Conservation (phyloP, 495 filamentous ascomycete species). For the Aspergillus bertholletiae region DNA sequence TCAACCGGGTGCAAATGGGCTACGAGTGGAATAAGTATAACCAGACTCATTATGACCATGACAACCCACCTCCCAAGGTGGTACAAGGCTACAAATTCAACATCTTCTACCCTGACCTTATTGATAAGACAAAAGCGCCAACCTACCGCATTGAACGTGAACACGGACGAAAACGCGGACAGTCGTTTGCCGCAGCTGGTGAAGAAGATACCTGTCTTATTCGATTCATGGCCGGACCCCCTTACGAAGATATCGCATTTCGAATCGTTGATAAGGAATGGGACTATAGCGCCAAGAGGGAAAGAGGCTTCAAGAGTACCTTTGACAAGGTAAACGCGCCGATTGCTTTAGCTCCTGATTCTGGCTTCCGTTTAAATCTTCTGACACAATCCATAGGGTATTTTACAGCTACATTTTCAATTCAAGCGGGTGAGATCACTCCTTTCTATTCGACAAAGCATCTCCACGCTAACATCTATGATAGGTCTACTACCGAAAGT, state of each 20-base stretch:
- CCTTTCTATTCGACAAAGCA: constrained; percentile 2
- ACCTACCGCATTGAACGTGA: constrained; percentile 95
- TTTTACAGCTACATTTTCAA: constrained; percentile 95
- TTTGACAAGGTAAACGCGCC: constrained; percentile 84
- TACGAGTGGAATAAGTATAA: constrained; percentile 99
- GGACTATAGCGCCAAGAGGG: constrained; percentile 95
- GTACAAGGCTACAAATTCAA: constrained; percentile 99
- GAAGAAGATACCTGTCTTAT: constrained; percentile 98
- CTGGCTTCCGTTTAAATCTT: constrained; percentile 11
- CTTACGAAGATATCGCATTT: constrained; percentile 97
- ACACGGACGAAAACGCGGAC: constrained; percentile 78
- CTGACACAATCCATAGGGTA: constrained; percentile 58
- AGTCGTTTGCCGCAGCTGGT: constrained; percentile 92
- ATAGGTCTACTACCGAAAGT: constrained; percentile 68
- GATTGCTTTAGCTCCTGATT: not conserved
- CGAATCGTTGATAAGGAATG: constrained; percentile 98
- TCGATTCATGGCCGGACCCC: constrained; percentile 90
- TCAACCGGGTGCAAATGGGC: constrained; percentile 98
- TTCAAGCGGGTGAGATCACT: constrained; percentile 71
- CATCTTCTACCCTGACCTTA: constrained; percentile 98
- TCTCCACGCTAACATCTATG: constrained; percentile 3
- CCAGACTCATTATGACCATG: constrained; percentile 98
- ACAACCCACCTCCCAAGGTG: constrained; percentile 96
- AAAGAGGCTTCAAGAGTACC: constrained; percentile 91
- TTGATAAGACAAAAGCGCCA: constrained; percentile 90